phyloP scores from a whole-genome alignment of 306 rosid species.

The Herpetospermum pedunculosum region DNA sequence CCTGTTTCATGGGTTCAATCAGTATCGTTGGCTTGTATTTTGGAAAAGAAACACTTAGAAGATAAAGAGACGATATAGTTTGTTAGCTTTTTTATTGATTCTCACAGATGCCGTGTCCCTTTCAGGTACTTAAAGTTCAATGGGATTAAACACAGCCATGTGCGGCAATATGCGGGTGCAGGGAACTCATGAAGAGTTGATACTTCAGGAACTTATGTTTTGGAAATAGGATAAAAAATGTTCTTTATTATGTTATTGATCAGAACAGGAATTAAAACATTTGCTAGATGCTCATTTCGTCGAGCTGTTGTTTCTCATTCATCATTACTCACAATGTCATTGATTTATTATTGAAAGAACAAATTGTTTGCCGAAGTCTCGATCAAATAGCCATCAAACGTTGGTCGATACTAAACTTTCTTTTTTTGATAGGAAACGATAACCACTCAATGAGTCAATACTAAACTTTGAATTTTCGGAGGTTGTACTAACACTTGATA shows the following conservation, averaged over 20 bases:
- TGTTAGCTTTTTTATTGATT: neutral
- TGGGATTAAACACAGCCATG: neutral
- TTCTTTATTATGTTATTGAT: neutral
- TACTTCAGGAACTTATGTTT: neutral
- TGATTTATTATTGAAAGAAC: neutral
- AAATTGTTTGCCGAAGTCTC: neutral
- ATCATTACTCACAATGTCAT: neutral
- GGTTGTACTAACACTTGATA: neutral
- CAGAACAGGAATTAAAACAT: slow-evolving; percentile 4
- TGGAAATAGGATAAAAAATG: slow-evolving; percentile 1
- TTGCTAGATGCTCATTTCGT: neutral
- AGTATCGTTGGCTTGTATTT: neutral
- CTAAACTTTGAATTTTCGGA: neutral
- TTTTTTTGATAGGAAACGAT: too few species aligned
- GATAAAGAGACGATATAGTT: neutral
- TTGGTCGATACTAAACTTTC: neutral
- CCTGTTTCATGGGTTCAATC: neutral
- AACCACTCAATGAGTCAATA: too few species aligned
- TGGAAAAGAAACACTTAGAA: neutral
- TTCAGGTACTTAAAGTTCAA: slow-evolving; percentile 6
- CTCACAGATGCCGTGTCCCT: neutral
- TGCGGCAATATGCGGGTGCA: neutral
- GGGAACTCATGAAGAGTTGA: slow-evolving; percentile 10
- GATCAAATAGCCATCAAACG: neutral
- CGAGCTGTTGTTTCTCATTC: neutral